A percentile compares a stretch with the other conserved stretches of the same genome.
Evolutionary conservation across 140 eudicot genomes (phyloP).

Genomic region (Oenanthe javanica): DNA sequence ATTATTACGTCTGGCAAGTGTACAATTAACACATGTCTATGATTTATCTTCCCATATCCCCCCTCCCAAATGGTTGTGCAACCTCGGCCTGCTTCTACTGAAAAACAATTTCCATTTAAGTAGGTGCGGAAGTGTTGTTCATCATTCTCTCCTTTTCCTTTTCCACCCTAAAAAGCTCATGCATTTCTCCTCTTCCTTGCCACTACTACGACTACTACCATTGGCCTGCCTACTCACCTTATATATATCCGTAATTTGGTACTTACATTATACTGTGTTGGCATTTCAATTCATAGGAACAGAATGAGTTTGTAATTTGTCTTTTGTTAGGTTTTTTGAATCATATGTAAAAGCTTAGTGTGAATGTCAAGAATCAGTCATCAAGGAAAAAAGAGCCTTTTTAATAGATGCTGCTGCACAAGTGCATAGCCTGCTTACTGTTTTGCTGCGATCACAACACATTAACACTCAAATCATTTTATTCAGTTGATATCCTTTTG

Average conservation of each 20-base stretch:
- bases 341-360: conserved; percentile 23
- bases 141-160: background rate
- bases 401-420: conserved; percentile 21
- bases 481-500: conserved; percentile 11
- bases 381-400: conserved; percentile 10
- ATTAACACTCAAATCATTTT: conserved; percentile 21
- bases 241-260: background rate
- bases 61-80: conserved; percentile 22
- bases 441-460: conserved; percentile 10
- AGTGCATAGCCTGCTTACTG: background rate
- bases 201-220: conserved; percentile 7
- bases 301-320: conserved; percentile 14
- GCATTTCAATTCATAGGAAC: conserved; percentile 21
- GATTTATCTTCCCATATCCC: conserved; percentile 12
- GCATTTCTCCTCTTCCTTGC: conserved; percentile 4
- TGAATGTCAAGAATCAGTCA: conserved; percentile 25
- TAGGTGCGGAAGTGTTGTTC: conserved; percentile 50
- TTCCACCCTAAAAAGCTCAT: background rate
- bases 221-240: conserved; percentile 1
- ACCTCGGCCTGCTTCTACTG: conserved; percentile 38
- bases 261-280: conserved; percentile 14
- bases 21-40: conserved; percentile 38
- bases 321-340: conserved; percentile 11
- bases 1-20: conserved; percentile 27
- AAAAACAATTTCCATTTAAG: conserved; percentile 10